Evolutionary conservation across 2,329 filamentous ascomycete genomes (phyloP), one percentile per base, ranked within the genome.

Genomic region (Pseudogymnoascus sp.): DNA sequence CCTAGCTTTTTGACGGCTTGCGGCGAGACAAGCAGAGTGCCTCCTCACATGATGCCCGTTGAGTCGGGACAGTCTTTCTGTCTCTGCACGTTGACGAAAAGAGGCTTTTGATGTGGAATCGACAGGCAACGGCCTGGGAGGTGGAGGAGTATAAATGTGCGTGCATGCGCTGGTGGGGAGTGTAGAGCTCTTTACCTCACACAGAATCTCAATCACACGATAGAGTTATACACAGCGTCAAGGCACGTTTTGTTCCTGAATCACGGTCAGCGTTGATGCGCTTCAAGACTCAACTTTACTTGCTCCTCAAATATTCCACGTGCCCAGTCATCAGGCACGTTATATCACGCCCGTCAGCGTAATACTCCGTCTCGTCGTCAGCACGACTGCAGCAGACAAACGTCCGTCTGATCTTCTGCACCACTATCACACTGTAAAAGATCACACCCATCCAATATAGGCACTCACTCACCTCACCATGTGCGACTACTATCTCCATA

Each of bases 401-500:
- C n/a, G 23, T 25, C 16, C 9, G 21, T 37, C 55, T 37, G 12
- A n/a, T 14, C 28, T 35, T 59, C 28, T 7, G 6, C 11, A 37
- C 25, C 55, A 21, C 4, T 25, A 21, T 12, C 28, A 38, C 16
- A 59, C 55, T 23, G 18, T 18, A 1, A 18, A 18, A 18, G 18
- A 14, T 25, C 8, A 7, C 14, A 45, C 3, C 31, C 25, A 58
- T 12, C 25, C 14, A 18, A 7, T 25, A 11, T 25, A 1, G 21
- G 8, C n/a, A 31, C 55, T 38, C n/a, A 31, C 55, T 38, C 11
- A 23, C 55, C 55, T 38, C 55, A 59, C 11, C 16, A 59, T 59
- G 55, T 59, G 55, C 11, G 55, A 59, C 55, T 59, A 59, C 28
- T 59, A 59, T 1, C 55, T 59, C 31, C 31, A 35, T 5, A 59